These are phyloP conservation scores for Arabis alpina DNA, from an alignment of 345 rosid genomes.

Conservation along the genomic window DNA sequence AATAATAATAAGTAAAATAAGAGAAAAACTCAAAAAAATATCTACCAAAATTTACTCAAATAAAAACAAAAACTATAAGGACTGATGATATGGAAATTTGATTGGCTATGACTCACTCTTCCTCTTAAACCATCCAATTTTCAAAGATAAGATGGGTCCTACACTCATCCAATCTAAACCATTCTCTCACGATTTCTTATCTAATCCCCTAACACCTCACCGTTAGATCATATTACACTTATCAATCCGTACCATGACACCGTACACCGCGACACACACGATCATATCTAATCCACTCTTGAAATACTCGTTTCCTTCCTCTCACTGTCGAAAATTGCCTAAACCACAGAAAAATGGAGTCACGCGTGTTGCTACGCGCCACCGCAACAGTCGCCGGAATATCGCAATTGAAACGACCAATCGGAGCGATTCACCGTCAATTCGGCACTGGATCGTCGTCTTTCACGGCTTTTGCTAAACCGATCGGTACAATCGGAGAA, in stretches of 20 bases:
- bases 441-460: slow-evolving; percentile 32
- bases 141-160: slow-evolving; percentile 46
- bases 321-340: slow-evolving; percentile 26
- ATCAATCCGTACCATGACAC: not conserved
- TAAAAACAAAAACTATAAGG: not conserved
- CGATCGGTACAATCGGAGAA: slow-evolving; percentile 61
- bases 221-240: slow-evolving; percentile 23
- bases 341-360: slow-evolving; percentile 58
- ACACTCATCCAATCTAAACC: slow-evolving; percentile 34
- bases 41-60: not conserved
- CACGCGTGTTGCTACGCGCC: slow-evolving; percentile 79
- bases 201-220: slow-evolving; percentile 16
- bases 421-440: slow-evolving; percentile 32
- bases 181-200: slow-evolving; percentile 29
- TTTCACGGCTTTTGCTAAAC: slow-evolving; percentile 41
- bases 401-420: slow-evolving; percentile 51
- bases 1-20: not conserved
- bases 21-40: not conserved
- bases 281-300: slow-evolving; percentile 16
- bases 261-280: not conserved
- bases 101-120: slow-evolving; percentile 41
- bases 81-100: slow-evolving; percentile 34
- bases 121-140: slow-evolving; percentile 39
- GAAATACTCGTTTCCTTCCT: slow-evolving; percentile 33
- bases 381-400: slow-evolving; percentile 47